Evolutionary conservation across 805 yeast genomes (phyloP).

Genomic region (Sugiyamaella lignohabitans): DNA sequence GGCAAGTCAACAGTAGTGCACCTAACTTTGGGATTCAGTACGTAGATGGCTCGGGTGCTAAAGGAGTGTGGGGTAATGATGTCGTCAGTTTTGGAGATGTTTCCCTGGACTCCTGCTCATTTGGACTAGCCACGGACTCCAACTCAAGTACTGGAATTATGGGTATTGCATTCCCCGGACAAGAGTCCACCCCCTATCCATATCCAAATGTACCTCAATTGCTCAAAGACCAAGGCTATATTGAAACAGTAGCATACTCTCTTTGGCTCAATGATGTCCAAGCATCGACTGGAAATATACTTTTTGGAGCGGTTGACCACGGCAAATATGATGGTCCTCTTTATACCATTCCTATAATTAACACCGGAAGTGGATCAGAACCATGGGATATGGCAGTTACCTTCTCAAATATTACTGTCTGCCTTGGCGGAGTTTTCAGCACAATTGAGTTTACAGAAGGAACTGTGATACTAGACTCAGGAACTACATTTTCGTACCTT

Average conservation of each 20-base stretch:
- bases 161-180: constrained; percentile 32
- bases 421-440: neutral
- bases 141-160: constrained; percentile 37
- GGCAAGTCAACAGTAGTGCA: constrained; percentile 17
- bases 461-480: constrained; percentile 47
- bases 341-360: constrained; percentile 12
- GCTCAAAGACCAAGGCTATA: constrained; percentile 37
- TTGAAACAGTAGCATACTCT: constrained; percentile 39
- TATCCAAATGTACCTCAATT: constrained; percentile 31
- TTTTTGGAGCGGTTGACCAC: constrained; percentile 42
- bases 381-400: constrained; percentile 1
- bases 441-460: constrained; percentile 3
- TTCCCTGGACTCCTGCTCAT: constrained; percentile 45
- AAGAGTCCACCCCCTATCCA: constrained; percentile 20
- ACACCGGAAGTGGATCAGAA: constrained; percentile 8
- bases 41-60: constrained; percentile 44
- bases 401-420: neutral
- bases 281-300: constrained; percentile 32
- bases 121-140: constrained; percentile 44
- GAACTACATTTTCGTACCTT: constrained; percentile 47
- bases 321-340: constrained; percentile 37
- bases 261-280: constrained; percentile 37
- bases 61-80: constrained; percentile 58
- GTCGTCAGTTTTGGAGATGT: constrained; percentile 45
- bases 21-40: constrained; percentile 25